Conservation (phyloP, 495 filamentous ascomycete genomes). For the Darksidea phi region DNA sequence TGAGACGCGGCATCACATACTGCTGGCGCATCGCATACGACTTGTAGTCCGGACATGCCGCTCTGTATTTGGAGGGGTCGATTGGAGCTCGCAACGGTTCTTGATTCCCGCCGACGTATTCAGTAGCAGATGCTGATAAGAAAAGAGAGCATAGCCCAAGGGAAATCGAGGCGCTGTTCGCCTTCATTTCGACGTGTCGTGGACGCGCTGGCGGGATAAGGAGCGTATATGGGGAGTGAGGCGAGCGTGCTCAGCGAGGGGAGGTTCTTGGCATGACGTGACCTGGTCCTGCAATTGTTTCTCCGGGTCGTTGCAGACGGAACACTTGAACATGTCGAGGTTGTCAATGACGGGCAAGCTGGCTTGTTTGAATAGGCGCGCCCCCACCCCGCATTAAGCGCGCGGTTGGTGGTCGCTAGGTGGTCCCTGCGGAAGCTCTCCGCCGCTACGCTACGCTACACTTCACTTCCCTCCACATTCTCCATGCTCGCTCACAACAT, state of each 20-base stretch:
- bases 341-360: not conserved
- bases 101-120: conserved; percentile 13
- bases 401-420: not conserved
- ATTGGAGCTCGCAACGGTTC: conserved; percentile 23
- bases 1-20: conserved; percentile 37
- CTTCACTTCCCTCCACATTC: not conserved
- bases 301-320: too few relatives aligned
- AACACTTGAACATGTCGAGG: too few relatives aligned
- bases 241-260: conserved; percentile 10
- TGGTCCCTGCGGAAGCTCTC: not conserved
- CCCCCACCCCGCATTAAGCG: not conserved
- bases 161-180: not conserved
- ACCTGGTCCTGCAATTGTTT: too few relatives aligned
- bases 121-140: conserved; percentile 3
- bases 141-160: conserved; percentile 1
- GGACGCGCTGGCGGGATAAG: not conserved
- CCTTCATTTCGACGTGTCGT: not conserved
- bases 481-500: not conserved
- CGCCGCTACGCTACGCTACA: too few relatives aligned
- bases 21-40: conserved; percentile 49
- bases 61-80: conserved; percentile 40
- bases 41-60: conserved; percentile 53
- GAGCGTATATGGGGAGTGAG: not conserved
- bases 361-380: not conserved
- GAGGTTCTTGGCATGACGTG: conserved; percentile 14